Conservation (phyloP, 148 eudicot genomes). For the Cornus controversa region DNA sequence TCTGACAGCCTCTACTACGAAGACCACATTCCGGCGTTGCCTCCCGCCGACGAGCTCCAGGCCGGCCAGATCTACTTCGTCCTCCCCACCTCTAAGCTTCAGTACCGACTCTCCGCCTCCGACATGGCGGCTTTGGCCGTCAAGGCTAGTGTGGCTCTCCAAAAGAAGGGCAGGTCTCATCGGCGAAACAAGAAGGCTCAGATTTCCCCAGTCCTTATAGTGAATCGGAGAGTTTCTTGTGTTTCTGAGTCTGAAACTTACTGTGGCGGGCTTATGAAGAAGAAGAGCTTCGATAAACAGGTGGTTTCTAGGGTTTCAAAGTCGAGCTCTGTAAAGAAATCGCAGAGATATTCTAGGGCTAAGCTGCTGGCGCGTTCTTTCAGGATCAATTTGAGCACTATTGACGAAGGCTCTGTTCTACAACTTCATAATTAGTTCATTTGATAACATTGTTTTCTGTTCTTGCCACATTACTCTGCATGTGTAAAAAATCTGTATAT, state of each 20-base stretch:
- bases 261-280: no score
- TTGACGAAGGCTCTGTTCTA: constrained; percentile 37
- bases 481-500: no score
- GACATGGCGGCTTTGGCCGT: constrained; percentile 54
- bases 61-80: constrained; percentile 39
- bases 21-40: constrained; percentile 28
- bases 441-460: background rate
- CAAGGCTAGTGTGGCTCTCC: constrained; percentile 36
- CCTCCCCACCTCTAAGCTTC: constrained; percentile 31
- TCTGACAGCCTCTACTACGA: constrained; percentile 41
- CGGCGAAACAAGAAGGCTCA: constrained; percentile 12
- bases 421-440: background rate
- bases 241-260: no score
- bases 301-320: constrained; percentile 17
- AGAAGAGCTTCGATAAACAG: no score
- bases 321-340: constrained; percentile 30
- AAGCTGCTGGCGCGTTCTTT: constrained; percentile 42
- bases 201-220: constrained; percentile 27
- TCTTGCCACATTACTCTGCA: background rate
- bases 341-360: constrained; percentile 34
- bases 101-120: constrained; percentile 26
- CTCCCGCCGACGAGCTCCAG: constrained; percentile 14
- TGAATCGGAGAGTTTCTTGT: background rate
- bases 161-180: background rate
- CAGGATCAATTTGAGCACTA: constrained; percentile 33